phyloP scores from a whole-genome alignment of 2,329 filamentous ascomycete species.

The Fusarium lateritium region DNA sequence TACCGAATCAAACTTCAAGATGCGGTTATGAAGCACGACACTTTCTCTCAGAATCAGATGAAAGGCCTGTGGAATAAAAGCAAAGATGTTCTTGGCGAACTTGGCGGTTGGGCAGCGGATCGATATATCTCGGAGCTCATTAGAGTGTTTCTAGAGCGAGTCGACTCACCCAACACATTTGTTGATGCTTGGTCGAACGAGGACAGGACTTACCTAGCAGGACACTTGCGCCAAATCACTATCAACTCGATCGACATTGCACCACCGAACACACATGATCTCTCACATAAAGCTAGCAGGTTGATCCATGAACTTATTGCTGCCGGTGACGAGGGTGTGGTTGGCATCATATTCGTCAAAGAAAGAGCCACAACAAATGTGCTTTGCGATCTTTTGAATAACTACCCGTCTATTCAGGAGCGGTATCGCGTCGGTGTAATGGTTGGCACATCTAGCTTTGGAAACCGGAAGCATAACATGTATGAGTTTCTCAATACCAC shows the following conservation, averaged over 20 bases:
- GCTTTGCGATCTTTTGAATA: conserved; percentile 69
- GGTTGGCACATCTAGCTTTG: conserved; percentile 65
- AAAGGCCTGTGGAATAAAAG: conserved; percentile 67
- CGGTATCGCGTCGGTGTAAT: conserved; percentile 68
- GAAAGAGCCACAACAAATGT: conserved; percentile 74
- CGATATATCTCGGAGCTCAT: conserved; percentile 72
- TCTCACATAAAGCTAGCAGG: conserved; percentile 71
- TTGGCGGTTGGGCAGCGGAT: conserved; percentile 79
- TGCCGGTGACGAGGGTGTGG: conserved; percentile 56
- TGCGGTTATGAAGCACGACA: conserved; percentile 61
- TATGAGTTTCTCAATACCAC: conserved; percentile 54
- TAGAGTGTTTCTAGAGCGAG: conserved; percentile 50
- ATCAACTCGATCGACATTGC: conserved; percentile 14
- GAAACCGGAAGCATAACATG: conserved; percentile 58
- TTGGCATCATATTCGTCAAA: conserved; percentile 78
- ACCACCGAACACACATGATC: conserved; percentile 37
- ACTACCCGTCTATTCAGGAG: conserved; percentile 63
- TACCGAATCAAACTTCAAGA: conserved; percentile 57
- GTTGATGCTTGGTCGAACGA: conserved; percentile 61
- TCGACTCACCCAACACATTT: conserved; percentile 40
- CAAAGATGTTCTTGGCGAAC: conserved; percentile 65
- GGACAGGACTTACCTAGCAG: conserved; percentile 70
- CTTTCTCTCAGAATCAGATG: conserved; percentile 69
- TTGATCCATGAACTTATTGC: conserved; percentile 68
- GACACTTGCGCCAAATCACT: conserved; percentile 59